Conservation (phyloP, 768 basidiomycete genomes). For the Mycena olivaceomarginata region DNA sequence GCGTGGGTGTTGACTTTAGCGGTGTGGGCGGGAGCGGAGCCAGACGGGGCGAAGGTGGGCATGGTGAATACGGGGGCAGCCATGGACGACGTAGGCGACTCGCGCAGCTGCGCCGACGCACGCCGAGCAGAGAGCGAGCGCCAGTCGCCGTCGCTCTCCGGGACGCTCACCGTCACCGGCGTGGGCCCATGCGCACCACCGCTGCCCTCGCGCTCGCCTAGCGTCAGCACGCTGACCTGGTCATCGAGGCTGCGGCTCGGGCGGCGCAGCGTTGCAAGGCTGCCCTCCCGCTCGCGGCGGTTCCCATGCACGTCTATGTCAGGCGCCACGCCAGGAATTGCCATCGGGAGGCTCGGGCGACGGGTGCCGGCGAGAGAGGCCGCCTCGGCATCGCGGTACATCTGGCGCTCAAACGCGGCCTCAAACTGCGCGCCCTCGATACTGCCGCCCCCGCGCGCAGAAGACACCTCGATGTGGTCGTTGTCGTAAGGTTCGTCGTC, state of each 20-base stretch:
- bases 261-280: constrained; percentile 74
- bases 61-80: neutral
- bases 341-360: constrained; percentile 78
- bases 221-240: constrained; percentile 52
- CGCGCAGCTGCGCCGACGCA: constrained; percentile 37
- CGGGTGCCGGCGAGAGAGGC: constrained; percentile 47
- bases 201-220: constrained; percentile 8
- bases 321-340: constrained; percentile 66
- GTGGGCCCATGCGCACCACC: neutral
- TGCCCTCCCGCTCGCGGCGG: constrained; percentile 66
- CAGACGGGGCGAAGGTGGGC: constrained; percentile 40
- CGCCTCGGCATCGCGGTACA: constrained; percentile 39
- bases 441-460: constrained; percentile 38
- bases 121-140: constrained; percentile 66
- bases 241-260: constrained; percentile 79
- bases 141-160: constrained; percentile 77
- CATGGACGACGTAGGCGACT: constrained; percentile 15
- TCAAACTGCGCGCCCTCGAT: constrained; percentile 49
- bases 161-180: constrained; percentile 52
- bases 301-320: constrained; percentile 15
- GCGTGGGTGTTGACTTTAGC: neutral
- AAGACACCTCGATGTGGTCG: constrained; percentile 37
- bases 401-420: constrained; percentile 48
- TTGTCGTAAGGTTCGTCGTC: constrained; percentile 19
- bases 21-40: neutral